Evolutionary conservation across 2,329 filamentous ascomycete genomes (phyloP), one percentile per base, ranked within the genome.

Genomic region (Diaporthe ilicicola): DNA sequence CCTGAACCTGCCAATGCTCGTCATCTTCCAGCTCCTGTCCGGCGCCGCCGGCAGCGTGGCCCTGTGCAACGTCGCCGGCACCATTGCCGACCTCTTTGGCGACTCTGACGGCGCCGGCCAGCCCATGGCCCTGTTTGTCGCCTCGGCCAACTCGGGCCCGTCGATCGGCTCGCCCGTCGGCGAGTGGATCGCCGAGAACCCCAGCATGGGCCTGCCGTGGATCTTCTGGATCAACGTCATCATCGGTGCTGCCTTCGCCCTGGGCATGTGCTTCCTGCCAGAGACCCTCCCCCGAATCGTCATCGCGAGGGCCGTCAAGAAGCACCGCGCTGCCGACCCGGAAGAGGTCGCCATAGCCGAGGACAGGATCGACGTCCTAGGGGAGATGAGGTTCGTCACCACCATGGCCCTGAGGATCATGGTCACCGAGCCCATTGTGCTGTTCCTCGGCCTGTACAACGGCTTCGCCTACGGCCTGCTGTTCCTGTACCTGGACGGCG

Each of bases 381-480:
- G 79, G 54, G 82, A 84, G 73, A 77, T 83, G 32, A 75, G 76
- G 32, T 83, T 84, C 69, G 78, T 84, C 34, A 77, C 79, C 5
- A 82, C 81, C 4, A 83, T 83, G 82, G 81, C 82, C 1, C 79
- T 84, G 72, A 76, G 75, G 44, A 83, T 83, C 72, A 82, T 84
- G 79, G 76, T 82, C 37, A 82, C 81, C 0, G 82, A 84, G 67
- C 81, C 81, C 0, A 82, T 84, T 62, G 79, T 84, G n/a, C 75
- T 80, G 15, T 78, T 79, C 69, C 72, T 83, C 17, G 81, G 79
- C 27, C 76, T 82, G 50, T 83, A 83, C 74, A 84, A 84, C 61
- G 82, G 82, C 9, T 83, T 83, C 66, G 79, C 81, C 3, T 84
- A 84, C 68, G 82, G 82, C 8, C 74, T 84, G 15, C 75, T 83